Evolutionary conservation across 2,329 filamentous ascomycete genomes (phyloP), one percentile per base, ranked within the genome.

Genomic region (Geosmithia morbida): DNA sequence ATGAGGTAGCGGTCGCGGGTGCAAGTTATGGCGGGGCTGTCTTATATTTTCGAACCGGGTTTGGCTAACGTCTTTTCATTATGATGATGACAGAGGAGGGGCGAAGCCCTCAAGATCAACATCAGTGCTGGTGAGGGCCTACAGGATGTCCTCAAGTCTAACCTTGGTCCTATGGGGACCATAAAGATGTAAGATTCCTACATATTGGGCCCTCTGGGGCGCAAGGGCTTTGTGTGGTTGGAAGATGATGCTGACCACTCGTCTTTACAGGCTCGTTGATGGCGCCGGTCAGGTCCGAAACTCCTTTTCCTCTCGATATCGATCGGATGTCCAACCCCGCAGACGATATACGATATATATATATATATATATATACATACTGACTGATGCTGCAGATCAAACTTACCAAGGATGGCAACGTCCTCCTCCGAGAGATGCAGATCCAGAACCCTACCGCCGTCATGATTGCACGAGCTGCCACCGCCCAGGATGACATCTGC

Each of bases 381-480:
- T 26, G 22, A 26, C 4, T 26, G 22, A 26, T 26, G 22, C 4
- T 4, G 22, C 56, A 92, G 80, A 98, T 98, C 72, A 98, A 98
- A 72, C 78, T 98, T 64, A 98, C 92, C 57, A 98, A 98, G 68
- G 92, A 98, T 69, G 92, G 92, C 63, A 96, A 94, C 60, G 90
- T 97, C 51, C 72, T 83, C 22, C 67, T 83, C 53, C 72, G 80
- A 58, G 80, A 84, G 65, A 83, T 83, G 79, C 89, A 97, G 80
- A 97, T 97, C 63, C 90, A 96, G 71, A 97, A 97, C 67, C 92
- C 92, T 26, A 98, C 92, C 37, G 92, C 92, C 54, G 92, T 92
- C 52, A 83, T 83, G 79, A 83, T 83, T 64, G 79, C 79, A 49
- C 71, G 79, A 62, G 88, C 90, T 59, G 92, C 92, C 49, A 98